Percentiles rank a stretch among this genome's conserved stretches.
These are phyloP conservation scores for Xylaria flabelliformis DNA, from an alignment of 495 filamentous ascomycete genomes.

Conservation along the genomic window DNA sequence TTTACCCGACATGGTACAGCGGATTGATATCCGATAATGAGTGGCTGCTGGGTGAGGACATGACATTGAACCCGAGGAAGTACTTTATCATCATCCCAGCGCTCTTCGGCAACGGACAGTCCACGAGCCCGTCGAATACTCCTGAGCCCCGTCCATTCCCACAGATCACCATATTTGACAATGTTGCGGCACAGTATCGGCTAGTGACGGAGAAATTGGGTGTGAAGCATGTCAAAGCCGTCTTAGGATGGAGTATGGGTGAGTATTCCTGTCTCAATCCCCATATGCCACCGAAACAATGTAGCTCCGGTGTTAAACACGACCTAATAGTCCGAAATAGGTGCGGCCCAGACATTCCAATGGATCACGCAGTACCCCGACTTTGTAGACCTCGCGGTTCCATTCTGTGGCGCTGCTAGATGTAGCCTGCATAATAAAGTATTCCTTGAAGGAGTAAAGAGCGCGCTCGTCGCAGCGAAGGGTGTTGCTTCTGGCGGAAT, in stretches of 20 bases:
- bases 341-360: constrained; percentile 46
- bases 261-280: not conserved
- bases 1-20: constrained; percentile 77
- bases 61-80: constrained; percentile 63
- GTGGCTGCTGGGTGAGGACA: constrained; percentile 70
- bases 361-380: constrained; percentile 76
- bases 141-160: constrained; percentile 61
- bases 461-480: constrained; percentile 67
- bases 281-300: not conserved
- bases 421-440: constrained; percentile 75
- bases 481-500: constrained; percentile 57
- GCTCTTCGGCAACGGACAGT: constrained; percentile 76
- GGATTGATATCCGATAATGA: constrained; percentile 67
- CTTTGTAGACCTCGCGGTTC: constrained; percentile 69
- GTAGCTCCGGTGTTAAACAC: not conserved
- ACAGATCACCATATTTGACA: constrained; percentile 69
- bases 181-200: constrained; percentile 69
- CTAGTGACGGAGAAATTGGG: constrained; percentile 69
- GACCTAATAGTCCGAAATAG: constrained; percentile 14
- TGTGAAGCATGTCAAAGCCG: constrained; percentile 65
- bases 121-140: constrained; percentile 69
- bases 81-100: constrained; percentile 76
- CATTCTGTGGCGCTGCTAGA: constrained; percentile 72
- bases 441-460: constrained; percentile 75
- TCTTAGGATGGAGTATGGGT: constrained; percentile 77